Evolutionary conservation across 441 rosid species (phyloP).

Genomic region (Pelargonium cotyledonis): DNA sequence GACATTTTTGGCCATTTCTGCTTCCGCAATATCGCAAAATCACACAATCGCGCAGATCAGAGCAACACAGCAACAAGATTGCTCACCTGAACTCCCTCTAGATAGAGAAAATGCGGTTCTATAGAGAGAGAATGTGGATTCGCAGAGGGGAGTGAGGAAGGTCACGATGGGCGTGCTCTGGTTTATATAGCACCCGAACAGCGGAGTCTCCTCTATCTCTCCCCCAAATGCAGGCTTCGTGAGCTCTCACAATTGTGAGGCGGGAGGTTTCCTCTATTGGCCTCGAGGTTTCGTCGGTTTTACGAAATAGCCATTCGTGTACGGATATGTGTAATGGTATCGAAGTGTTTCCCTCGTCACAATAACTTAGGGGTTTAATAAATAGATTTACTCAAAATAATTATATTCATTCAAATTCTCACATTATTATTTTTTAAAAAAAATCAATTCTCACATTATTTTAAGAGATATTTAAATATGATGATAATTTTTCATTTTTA

Average conservation of each 20-base stretch:
- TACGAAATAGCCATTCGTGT: neutral
- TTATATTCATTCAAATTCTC: no score
- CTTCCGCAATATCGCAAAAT: neutral
- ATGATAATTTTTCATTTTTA: no score
- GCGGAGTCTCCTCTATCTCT: neutral
- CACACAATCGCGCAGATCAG: neutral
- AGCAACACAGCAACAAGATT: neutral
- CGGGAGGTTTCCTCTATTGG: neutral
- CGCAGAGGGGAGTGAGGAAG: neutral
- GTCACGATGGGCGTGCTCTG: constrained; percentile 1
- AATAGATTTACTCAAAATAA: no score
- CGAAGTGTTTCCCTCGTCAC: neutral
- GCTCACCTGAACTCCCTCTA: neutral
- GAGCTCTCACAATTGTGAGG: neutral
- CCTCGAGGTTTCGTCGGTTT: neutral
- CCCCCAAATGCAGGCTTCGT: constrained; percentile 8
- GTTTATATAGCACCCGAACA: constrained; percentile 1
- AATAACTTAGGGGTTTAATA: no score
- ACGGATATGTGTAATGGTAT: neutral
- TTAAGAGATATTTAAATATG: no score
- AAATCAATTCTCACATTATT: no score
- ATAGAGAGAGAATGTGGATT: neutral
- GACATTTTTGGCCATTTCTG: constrained; percentile 82
- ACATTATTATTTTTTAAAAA: no score
- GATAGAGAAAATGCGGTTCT: neutral